Evolutionary conservation across 2,329 filamentous ascomycete genomes (phyloP).

Genomic region (Paecilomyces sp.): DNA sequence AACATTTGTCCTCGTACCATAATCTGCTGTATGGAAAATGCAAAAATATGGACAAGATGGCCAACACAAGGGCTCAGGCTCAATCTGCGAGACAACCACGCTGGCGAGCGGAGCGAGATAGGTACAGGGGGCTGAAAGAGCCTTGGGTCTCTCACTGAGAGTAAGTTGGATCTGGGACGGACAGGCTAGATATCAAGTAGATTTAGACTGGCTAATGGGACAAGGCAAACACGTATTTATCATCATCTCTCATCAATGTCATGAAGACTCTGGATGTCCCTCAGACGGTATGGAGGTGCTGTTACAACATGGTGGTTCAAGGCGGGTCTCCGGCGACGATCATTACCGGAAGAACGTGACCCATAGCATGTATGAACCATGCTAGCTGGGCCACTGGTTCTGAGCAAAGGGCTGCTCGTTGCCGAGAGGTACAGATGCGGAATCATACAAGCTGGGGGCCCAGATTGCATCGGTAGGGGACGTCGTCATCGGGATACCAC

Average conservation of each 20-base stretch:
- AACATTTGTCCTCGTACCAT: neutral
- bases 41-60: neutral
- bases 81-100: neutral
- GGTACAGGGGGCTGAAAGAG: neutral
- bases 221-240: conserved; percentile 30
- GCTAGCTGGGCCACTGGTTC: conserved; percentile 20
- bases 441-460: conserved; percentile 25
- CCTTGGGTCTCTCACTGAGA: neutral
- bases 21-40: neutral
- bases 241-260: conserved; percentile 41
- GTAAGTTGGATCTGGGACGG: neutral
- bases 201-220: conserved; percentile 28
- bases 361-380: neutral
- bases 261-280: conserved; percentile 23
- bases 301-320: conserved; percentile 8
- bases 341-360: neutral
- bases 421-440: conserved; percentile 16
- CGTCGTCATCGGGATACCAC: conserved; percentile 14
- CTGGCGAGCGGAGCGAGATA: neutral
- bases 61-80: neutral
- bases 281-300: conserved; percentile 27
- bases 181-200: conserved; percentile 10
- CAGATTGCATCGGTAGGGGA: conserved; percentile 25
- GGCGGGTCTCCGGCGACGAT: neutral
- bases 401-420: conserved; percentile 26